A percentile compares a stretch with the other conserved stretches of the same genome.
Evolutionary conservation across 768 basidiomycete genomes (phyloP).

Genomic region (Peribolospora kevripleyi): DNA sequence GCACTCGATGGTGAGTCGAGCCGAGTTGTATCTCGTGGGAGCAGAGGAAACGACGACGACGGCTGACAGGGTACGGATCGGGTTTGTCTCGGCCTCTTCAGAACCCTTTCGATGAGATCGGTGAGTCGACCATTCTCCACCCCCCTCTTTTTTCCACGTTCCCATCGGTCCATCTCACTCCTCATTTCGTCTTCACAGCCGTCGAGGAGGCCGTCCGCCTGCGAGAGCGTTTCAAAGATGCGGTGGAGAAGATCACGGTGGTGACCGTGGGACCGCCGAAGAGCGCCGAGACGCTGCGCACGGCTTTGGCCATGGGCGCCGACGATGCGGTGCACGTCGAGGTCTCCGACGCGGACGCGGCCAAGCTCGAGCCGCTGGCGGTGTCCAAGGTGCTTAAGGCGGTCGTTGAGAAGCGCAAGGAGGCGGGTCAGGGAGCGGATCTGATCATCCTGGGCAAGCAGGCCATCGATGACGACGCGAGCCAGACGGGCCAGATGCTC

Average conservation of each 20-base stretch:
- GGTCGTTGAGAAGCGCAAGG: constrained; percentile 32
- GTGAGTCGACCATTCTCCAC: constrained; percentile 24
- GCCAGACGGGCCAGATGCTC: constrained; percentile 91
- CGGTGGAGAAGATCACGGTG: constrained; percentile 64
- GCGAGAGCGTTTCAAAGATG: constrained; percentile 56
- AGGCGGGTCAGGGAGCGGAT: constrained; percentile 31
- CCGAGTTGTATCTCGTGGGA: neutral
- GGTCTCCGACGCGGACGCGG: constrained; percentile 37
- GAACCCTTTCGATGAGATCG: constrained; percentile 99
- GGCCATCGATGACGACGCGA: constrained; percentile 88
- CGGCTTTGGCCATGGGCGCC: constrained; percentile 93
- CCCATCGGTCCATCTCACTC: neutral
- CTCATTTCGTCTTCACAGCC: constrained; percentile 27
- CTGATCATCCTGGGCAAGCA: constrained; percentile 93
- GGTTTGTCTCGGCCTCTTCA: constrained; percentile 16
- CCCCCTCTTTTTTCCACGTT: neutral
- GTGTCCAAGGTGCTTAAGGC: constrained; percentile 66
- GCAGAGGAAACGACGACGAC: neutral
- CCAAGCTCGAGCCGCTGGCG: constrained; percentile 62
- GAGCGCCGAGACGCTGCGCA: constrained; percentile 66
- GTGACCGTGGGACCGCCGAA: constrained; percentile 89
- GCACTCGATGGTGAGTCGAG: constrained; percentile 69
- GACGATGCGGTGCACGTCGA: constrained; percentile 82
- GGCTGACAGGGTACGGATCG: neutral
- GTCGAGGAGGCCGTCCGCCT: constrained; percentile 91